Evolutionary conservation across 805 yeast genomes (phyloP).

Genomic region (Sugiyamaella chiloensis): DNA sequence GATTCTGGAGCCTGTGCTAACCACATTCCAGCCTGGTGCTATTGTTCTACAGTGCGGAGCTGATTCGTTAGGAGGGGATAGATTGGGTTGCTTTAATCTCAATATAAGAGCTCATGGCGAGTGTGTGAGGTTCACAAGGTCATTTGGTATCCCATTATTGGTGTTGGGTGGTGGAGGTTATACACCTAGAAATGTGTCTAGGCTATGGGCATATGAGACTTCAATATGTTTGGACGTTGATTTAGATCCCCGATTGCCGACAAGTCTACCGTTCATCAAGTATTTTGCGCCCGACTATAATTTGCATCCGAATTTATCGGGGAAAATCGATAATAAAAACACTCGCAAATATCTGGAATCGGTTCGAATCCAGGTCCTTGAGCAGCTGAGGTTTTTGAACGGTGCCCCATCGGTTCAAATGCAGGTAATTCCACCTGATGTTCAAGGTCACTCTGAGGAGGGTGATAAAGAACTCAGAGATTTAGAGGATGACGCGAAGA

Average conservation of each 20-base stretch:
- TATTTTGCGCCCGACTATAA: slow-evolving; percentile 91
- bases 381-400: slow-evolving; percentile 73
- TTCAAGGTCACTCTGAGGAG: slow-evolving; percentile 38
- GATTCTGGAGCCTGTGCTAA: slow-evolving; percentile 84
- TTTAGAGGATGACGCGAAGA: slow-evolving; percentile 28
- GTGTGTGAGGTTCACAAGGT: slow-evolving; percentile 83
- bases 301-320: slow-evolving; percentile 79
- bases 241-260: slow-evolving; percentile 73
- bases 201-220: slow-evolving; percentile 93
- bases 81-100: slow-evolving; percentile 92
- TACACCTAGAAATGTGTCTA: slow-evolving; percentile 93
- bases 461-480: slow-evolving; percentile 37
- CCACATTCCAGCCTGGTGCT: slow-evolving; percentile 88
- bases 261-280: slow-evolving; percentile 67
- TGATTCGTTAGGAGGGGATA: slow-evolving; percentile 92
- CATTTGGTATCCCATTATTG: slow-evolving; percentile 84
- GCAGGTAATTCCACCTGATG: slow-evolving; percentile 80
- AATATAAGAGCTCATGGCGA: slow-evolving; percentile 95
- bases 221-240: slow-evolving; percentile 79
- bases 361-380: slow-evolving; percentile 69
- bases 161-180: slow-evolving; percentile 98
- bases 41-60: slow-evolving; percentile 99
- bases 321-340: slow-evolving; percentile 80
- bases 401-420: slow-evolving; percentile 95
- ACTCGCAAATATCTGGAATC: slow-evolving; percentile 78